A percentile compares a stretch with the other conserved stretches of the same genome.
Conservation (phyloP, 306 rosid genomes). For the Castanea sativa region DNA sequence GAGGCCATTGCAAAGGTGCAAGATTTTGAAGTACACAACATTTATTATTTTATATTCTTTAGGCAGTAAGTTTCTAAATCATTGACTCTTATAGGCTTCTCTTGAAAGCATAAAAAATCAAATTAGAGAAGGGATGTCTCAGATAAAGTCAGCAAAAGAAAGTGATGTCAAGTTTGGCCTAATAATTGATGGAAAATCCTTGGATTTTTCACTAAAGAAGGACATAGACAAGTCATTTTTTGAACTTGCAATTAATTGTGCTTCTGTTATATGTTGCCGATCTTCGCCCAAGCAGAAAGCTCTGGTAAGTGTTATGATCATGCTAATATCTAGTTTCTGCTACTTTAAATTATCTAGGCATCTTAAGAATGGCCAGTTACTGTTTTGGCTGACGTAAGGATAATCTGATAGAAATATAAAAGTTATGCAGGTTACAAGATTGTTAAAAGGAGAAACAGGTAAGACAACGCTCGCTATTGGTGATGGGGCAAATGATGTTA, state of each 20-base stretch:
- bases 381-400: constrained; percentile 1
- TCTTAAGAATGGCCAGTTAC: neutral
- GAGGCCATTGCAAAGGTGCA: constrained; percentile 55
- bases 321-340: constrained; percentile 4
- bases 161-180: constrained; percentile 46
- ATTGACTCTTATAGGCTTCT: constrained; percentile 58
- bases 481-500: constrained; percentile 94
- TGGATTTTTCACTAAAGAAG: constrained; percentile 63
- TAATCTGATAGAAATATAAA: constrained; percentile 20
- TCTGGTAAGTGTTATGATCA: constrained; percentile 53
- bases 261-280: constrained; percentile 86
- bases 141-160: constrained; percentile 45
- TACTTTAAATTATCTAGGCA: neutral
- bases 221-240: constrained; percentile 54
- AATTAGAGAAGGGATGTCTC: constrained; percentile 54
- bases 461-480: constrained; percentile 74
- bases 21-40: constrained; percentile 7
- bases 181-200: constrained; percentile 86
- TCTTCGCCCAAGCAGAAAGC: constrained; percentile 92
- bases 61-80: constrained; percentile 24
- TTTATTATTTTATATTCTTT: constrained; percentile 8
- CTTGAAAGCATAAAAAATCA: constrained; percentile 59
- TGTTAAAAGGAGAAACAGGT: constrained; percentile 73
- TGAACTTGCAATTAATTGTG: constrained; percentile 67
- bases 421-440: constrained; percentile 64